A percentile compares a stretch with the other conserved stretches of the same genome.
Conservation (phyloP, 306 rosid genomes). For the Ochetophila trinervis region DNA sequence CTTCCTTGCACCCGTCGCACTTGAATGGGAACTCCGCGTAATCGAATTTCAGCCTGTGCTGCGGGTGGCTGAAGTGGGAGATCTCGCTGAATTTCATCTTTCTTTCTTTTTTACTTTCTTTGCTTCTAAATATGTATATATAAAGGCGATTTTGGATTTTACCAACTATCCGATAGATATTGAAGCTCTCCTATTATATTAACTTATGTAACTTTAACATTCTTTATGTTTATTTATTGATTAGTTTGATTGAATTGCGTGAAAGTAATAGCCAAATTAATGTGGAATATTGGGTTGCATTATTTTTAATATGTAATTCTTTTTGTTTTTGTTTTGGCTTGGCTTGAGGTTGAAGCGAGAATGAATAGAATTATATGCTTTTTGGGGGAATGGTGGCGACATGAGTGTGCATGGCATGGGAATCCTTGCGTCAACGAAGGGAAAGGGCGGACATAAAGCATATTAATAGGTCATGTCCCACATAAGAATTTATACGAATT, state of each 20-base stretch:
- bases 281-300: neutral
- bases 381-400: slow-evolving; percentile 24
- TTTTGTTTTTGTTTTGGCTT: slow-evolving; percentile 16
- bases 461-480: slow-evolving; percentile 30
- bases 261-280: too few species aligned
- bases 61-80: slow-evolving; percentile 75
- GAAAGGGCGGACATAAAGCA: slow-evolving; percentile 42
- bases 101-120: slow-evolving; percentile 13
- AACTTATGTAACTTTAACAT: too few species aligned
- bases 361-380: slow-evolving; percentile 53
- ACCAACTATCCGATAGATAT: too few species aligned
- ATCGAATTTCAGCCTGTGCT: slow-evolving; percentile 78
- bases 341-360: slow-evolving; percentile 59
- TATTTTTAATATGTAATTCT: neutral
- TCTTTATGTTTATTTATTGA: neutral
- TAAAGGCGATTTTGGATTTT: too few species aligned
- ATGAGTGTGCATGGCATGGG: slow-evolving; percentile 38
- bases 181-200: too few species aligned
- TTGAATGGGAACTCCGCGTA: slow-evolving; percentile 75
- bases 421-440: slow-evolving; percentile 47
- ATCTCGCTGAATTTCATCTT: slow-evolving; percentile 74
- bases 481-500: slow-evolving; percentile 40
- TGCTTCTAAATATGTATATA: too few species aligned
- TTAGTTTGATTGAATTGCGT: neutral
- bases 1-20: slow-evolving; percentile 93